Percentiles rank a stretch among this genome's conserved stretches.
Evolutionary conservation across 768 basidiomycete genomes (phyloP).

Genomic region (Russula olivacea): DNA sequence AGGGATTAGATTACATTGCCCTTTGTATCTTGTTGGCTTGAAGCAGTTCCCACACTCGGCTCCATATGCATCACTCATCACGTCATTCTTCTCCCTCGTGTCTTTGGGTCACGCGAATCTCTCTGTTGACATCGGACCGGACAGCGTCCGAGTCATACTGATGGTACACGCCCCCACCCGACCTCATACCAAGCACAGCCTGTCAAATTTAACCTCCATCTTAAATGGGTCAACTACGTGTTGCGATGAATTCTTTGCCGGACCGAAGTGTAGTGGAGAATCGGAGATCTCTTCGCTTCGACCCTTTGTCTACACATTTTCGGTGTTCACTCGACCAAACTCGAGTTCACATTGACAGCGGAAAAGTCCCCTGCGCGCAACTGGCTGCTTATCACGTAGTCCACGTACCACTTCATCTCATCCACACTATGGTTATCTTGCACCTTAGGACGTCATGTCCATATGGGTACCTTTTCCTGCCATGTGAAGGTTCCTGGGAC

Average conservation of each 20-base stretch:
- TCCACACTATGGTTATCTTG: not conserved
- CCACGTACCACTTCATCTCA: not conserved
- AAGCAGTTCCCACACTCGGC: not conserved
- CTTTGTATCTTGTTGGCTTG: not conserved
- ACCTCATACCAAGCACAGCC: not conserved
- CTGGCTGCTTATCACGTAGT: not conserved
- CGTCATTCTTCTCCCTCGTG: not conserved
- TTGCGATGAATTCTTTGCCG: not conserved
- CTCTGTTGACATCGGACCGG: not conserved
- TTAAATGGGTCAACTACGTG: not conserved
- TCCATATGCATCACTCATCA: not conserved
- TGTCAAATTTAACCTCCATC: not conserved
- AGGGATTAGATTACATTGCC: not conserved
- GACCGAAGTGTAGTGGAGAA: not conserved
- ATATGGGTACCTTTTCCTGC: not conserved
- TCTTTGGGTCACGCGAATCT: not conserved
- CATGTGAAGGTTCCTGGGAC: not conserved
- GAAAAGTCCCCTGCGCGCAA: not conserved
- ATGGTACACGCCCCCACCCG: not conserved
- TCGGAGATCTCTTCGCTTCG: not conserved
- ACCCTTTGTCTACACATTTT: not conserved
- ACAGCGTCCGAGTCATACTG: not conserved
- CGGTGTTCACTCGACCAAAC: not conserved
- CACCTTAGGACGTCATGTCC: not conserved
- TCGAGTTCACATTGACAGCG: not conserved